These are phyloP conservation scores for Yamadazyma sp. DNA, from an alignment of 1,139 yeast species.

Conservation along the genomic window DNA sequence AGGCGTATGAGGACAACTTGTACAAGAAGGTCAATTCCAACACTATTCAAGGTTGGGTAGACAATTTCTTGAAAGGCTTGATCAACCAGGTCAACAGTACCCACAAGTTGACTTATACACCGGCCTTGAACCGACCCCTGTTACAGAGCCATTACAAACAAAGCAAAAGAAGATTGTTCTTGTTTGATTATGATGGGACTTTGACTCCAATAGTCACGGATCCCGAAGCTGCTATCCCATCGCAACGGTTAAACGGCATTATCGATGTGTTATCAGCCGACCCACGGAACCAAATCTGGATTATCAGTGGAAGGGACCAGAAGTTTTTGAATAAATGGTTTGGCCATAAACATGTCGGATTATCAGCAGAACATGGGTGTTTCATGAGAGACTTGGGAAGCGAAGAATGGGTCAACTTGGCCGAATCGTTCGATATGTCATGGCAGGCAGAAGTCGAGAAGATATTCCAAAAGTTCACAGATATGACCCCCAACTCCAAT, in stretches of 20 bases:
- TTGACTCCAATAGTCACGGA: conserved; percentile 93
- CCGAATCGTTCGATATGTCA: conserved; percentile 83
- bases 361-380: conserved; percentile 97
- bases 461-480: conserved; percentile 73
- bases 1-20: conserved; percentile 48
- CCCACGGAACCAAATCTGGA: conserved; percentile 87
- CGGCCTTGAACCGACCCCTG: conserved; percentile 76
- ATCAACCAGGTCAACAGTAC: conserved; percentile 47
- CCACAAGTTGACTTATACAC: conserved; percentile 63
- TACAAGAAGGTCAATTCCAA: conserved; percentile 66
- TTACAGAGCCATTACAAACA: conserved; percentile 58
- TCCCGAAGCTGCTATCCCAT: conserved; percentile 98
- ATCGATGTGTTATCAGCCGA: conserved; percentile 66
- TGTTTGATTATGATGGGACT: conserved; percentile 97
- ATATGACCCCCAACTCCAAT: conserved; percentile 85
- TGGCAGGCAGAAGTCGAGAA: conserved; percentile 87
- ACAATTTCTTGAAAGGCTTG: conserved; percentile 56
- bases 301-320: conserved; percentile 95
- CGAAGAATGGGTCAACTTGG: conserved; percentile 76
- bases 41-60: conserved; percentile 83
- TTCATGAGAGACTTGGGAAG: conserved; percentile 73
- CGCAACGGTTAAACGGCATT: conserved; percentile 64
- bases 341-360: conserved; percentile 70
- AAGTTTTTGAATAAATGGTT: conserved; percentile 86
- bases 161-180: conserved; percentile 70